Base-by-base conservation (phyloP, 768 basidiomycete genomes). In the Phylloporus arenicola region DNA sequence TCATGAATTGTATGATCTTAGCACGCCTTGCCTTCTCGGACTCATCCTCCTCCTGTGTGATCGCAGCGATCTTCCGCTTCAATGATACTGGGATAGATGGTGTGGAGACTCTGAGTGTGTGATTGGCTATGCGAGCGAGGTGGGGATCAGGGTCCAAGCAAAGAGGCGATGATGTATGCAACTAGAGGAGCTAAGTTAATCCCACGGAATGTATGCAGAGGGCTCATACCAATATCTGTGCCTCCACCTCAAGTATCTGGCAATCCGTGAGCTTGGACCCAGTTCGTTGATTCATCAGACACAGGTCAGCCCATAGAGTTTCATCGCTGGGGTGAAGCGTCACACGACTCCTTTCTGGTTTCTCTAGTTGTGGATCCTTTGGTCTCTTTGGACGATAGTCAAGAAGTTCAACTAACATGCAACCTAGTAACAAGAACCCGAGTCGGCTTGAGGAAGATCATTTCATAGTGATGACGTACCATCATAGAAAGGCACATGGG, bases 1-100 rank as follows among this genome's bases (percentile, higher is more conserved):
- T 80, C 87, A 88, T 88, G 70, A 83, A 88, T 48, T 86, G 79
- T 72, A 87, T 77, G 48, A 92, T 80, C 74, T 88, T 88, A 19
- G 76, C 72, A 45, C 83, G 77, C 42, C 85, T 80, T 25, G 79
- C 82, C 64, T 81, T 87, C 57, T 88, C 85, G 4, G 79, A 76
- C 53, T 88, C 88, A 48, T 88, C 85, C 50, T 87, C 85, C 56
- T 88, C 88, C 7, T 80, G 80, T 35, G 87, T 84, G 59, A 83
- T 68, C 3, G 75, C 80, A 6, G 78, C 73, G 33, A 84, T 83
- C 64, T 91, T 92, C 17, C 88, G 78, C 55, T 91, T 92, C 53
- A 90, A 70, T 1, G 90, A 84, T 16, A 75, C 69, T 2, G 88
- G 86, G 14, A 82, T 76, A n/a, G 82, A 77, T 0, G 88, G 86